Base-by-base conservation (phyloP, 345 rosid species). In the Brassica cretica region DNA sequence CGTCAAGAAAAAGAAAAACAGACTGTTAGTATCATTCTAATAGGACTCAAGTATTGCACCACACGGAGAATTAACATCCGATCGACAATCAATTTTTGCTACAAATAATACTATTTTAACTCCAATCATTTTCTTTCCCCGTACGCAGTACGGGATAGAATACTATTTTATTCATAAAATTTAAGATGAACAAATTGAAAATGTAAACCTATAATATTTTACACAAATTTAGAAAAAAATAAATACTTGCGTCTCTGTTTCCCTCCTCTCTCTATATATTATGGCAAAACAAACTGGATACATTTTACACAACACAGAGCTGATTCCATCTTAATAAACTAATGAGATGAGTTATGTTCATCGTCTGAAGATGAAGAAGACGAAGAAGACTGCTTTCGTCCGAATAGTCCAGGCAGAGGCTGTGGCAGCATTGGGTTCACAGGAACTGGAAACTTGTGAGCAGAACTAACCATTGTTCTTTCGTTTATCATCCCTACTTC, bases 401-500 rank as follows among this genome's bases (percentile, higher is more conserved):
- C 85, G 4, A 78, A 84, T 30, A 84, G 80, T 69, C 81, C 87
- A 2, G 84, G 84, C 33, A 87, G 79, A 37, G 74, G 81, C 33
- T 83, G 94, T 37, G 91, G 91, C 71, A 86, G 64, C 85, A 82
- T 85, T 32, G 94, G 97, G 72, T 93, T 93, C 79, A 93, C 85
- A 0, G 94, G 98, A 49, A 91, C 86, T 2, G 94, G 98, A 56
- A 91, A 84, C 86, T 87, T 91, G 72, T 91, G 89, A 59, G 92
- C 98, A 66, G 93, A 90, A 80, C 94, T 95, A 70, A 93, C 90
- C 53, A 82, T 84, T 3, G 96, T 93, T 72, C 93, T 85, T 79
- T 93, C 98, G 58, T 93, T 93, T 81, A 93, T 89, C 88, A 87
- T 85, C 16, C 96, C 97, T 0, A 91, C 98, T 85, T 95, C 99